Conservation (phyloP, 192 early-diverging fungal species). For the Backusella macrospora region DNA sequence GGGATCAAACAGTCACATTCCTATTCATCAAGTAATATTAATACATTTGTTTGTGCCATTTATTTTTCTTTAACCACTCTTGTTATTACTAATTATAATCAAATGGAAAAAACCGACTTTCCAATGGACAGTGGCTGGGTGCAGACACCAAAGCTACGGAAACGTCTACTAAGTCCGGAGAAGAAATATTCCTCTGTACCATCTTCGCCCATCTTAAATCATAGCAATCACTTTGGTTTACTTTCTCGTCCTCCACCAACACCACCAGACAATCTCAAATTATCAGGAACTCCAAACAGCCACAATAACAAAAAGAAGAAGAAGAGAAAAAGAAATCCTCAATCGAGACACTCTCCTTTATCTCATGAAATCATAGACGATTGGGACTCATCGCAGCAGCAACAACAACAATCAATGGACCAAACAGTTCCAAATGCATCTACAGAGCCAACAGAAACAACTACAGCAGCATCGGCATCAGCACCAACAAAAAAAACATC, state of each 20-base stretch:
- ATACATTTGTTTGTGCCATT: neutral
- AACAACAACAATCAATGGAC: neutral
- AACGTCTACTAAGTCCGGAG: neutral
- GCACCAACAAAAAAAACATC: neutral
- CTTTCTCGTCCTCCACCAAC: neutral
- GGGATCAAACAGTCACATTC: no score
- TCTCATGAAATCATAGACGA: slow-evolving; percentile 1
- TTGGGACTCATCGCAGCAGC: neutral
- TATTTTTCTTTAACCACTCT: neutral
- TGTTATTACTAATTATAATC: neutral
- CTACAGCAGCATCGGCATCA: neutral
- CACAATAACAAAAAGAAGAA: slow-evolving; percentile 11
- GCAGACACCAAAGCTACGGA: slow-evolving; percentile 16
- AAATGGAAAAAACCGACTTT: neutral
- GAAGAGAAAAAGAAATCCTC: no score
- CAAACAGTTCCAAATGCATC: neutral
- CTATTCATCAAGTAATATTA: neutral
- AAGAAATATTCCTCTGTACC: slow-evolving; percentile 18
- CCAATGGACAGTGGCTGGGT: slow-evolving; percentile 17
- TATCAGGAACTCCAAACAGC: neutral
- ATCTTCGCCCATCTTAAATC: neutral
- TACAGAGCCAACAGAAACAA: neutral
- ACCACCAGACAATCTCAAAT: neutral
- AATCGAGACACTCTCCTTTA: slow-evolving; percentile 3
- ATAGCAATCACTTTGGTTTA: slow-evolving; percentile 13